A percentile compares a stretch with the other conserved stretches of the same genome.
These are phyloP conservation scores for Yamadazyma dushanensis DNA, from an alignment of 1,139 yeast genomes.

Conservation along the genomic window DNA sequence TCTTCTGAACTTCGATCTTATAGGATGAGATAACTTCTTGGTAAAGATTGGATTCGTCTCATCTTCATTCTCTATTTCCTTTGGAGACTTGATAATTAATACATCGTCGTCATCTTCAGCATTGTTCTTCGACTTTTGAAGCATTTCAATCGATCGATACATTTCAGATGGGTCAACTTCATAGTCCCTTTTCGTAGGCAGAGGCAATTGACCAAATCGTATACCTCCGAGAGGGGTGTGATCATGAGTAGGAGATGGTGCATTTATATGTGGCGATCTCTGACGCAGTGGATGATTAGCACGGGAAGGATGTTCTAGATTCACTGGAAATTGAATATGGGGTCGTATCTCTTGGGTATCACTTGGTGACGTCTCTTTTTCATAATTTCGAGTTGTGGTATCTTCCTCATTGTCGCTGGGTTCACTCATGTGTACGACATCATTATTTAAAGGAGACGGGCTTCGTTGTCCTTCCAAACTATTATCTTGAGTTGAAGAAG, in stretches of 20 bases:
- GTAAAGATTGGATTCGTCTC: conserved; percentile 33
- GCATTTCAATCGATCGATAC: conserved; percentile 78
- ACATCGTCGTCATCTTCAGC: conserved; percentile 72
- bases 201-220: conserved; percentile 41
- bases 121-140: conserved; percentile 38
- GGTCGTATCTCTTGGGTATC: neutral
- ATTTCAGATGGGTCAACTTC: conserved; percentile 81
- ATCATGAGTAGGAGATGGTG: conserved; percentile 4
- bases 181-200: conserved; percentile 38
- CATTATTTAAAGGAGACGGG: neutral
- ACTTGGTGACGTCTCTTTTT: neutral
- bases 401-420: conserved; percentile 35
- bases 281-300: conserved; percentile 1
- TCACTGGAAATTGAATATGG: conserved; percentile 7
- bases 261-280: neutral
- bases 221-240: conserved; percentile 23
- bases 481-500: neutral
- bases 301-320: conserved; percentile 3
- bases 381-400: neutral
- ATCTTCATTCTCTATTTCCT: conserved; percentile 55
- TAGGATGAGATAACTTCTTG: conserved; percentile 18
- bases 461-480: neutral
- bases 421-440: conserved; percentile 36
- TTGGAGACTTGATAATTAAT: conserved; percentile 75
- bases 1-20: conserved; percentile 17